Percentiles rank a stretch among this genome's conserved stretches.
These are phyloP conservation scores for Salix udensis DNA, from an alignment of 345 rosid genomes.

Conservation along the genomic window DNA sequence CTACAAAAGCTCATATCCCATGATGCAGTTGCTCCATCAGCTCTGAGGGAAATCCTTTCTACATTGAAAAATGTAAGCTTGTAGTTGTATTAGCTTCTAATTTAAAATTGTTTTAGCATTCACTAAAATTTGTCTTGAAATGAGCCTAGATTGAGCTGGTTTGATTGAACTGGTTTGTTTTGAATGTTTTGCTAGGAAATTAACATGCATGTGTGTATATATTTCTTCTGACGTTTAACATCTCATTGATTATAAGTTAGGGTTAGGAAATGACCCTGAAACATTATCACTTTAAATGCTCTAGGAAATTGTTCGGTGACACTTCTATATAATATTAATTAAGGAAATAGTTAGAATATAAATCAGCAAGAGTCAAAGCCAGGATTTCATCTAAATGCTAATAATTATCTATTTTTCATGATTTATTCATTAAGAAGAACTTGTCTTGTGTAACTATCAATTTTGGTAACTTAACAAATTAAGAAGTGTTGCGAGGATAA, in stretches of 20 bases:
- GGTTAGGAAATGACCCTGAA: no score
- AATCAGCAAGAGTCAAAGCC: not conserved
- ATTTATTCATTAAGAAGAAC: not conserved
- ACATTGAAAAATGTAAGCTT: slow-evolving; percentile 79
- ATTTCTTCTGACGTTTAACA: no score
- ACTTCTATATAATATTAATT: no score
- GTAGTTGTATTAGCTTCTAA: not conserved
- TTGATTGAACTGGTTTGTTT: not conserved
- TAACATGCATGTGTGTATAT: no score
- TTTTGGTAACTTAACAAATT: not conserved
- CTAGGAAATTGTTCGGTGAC: no score
- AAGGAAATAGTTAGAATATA: no score
- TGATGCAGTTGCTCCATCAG: slow-evolving; percentile 86
- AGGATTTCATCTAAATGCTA: not conserved
- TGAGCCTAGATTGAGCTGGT: not conserved
- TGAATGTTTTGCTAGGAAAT: no score
- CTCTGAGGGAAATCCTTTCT: slow-evolving; percentile 70
- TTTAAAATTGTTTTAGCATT: not conserved
- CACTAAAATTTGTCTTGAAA: not conserved
- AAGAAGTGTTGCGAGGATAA: not conserved
- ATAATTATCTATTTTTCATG: not conserved
- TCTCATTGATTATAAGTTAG: no score
- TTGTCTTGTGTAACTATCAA: not conserved
- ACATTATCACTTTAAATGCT: no score
- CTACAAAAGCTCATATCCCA: slow-evolving; percentile 95